phyloP scores from a whole-genome alignment of 2,329 filamentous ascomycete species.

The Fusarium dlaminii region DNA sequence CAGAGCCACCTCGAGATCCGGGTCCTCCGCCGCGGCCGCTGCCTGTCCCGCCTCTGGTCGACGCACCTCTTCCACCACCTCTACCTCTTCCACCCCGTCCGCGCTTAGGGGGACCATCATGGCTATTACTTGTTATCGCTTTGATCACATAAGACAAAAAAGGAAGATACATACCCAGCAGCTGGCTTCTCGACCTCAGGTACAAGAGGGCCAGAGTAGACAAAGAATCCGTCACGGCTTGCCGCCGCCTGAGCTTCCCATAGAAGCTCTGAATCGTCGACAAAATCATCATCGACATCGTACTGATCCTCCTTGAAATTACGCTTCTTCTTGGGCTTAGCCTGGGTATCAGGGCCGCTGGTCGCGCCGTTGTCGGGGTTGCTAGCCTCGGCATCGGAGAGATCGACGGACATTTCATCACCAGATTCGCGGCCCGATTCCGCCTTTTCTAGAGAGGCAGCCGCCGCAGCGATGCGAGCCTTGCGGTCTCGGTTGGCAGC shows the following conservation, averaged over 20 bases:
- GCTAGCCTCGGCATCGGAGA: conserved; percentile 79
- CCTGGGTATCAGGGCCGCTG: conserved; percentile 69
- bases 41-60: conserved; percentile 63
- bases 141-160: background rate
- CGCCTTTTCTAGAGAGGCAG: conserved; percentile 83
- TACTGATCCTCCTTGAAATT: conserved; percentile 85
- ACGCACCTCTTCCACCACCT: conserved; percentile 68
- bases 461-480: conserved; percentile 86
- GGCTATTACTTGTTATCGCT: conserved; percentile 60
- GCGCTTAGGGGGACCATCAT: conserved; percentile 78
- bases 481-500: conserved; percentile 90
- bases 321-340: conserved; percentile 80
- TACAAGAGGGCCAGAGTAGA: conserved; percentile 92
- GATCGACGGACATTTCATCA: conserved; percentile 86
- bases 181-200: conserved; percentile 83
- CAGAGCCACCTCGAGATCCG: conserved; percentile 78
- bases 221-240: conserved; percentile 96
- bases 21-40: conserved; percentile 63
- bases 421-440: conserved; percentile 74
- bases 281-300: conserved; percentile 83
- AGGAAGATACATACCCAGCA: conserved; percentile 56
- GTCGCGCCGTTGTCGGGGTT: conserved; percentile 83
- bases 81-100: conserved; percentile 64
- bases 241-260: conserved; percentile 97
- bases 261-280: conserved; percentile 92